These are phyloP conservation scores for Entomortierella beljakovae DNA, from an alignment of 192 early-diverging fungal species.

Conservation along the genomic window DNA sequence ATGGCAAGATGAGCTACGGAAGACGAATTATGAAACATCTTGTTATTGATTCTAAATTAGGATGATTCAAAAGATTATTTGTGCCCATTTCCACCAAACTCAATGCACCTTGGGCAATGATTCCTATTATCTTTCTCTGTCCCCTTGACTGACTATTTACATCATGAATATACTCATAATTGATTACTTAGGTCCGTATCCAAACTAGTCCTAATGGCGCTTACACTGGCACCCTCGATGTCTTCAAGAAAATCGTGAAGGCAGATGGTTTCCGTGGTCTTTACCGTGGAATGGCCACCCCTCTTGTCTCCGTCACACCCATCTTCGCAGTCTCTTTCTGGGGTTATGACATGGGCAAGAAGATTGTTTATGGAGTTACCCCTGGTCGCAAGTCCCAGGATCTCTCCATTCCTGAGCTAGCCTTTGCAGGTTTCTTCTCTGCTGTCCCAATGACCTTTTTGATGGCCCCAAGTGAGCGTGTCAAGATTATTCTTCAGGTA, in stretches of 20 bases:
- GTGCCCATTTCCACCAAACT: too few relatives aligned
- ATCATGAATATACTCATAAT: too few relatives aligned
- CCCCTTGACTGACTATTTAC: neutral
- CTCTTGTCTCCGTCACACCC: conserved; percentile 93
- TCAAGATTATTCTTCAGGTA: conserved; percentile 96
- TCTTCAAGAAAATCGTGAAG: conserved; percentile 90
- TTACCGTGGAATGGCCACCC: conserved; percentile 96
- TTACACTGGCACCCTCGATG: conserved; percentile 91
- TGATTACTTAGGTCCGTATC: conserved; percentile 90
- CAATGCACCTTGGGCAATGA: neutral
- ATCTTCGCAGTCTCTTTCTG: conserved; percentile 97
- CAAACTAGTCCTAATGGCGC: conserved; percentile 85
- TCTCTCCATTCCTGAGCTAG: conserved; percentile 81
- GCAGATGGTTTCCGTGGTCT: conserved; percentile 92
- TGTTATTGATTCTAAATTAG: too few relatives aligned
- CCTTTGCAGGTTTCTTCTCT: conserved; percentile 94
- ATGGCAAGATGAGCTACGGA: too few relatives aligned
- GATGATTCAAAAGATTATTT: too few relatives aligned
- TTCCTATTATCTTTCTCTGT: neutral
- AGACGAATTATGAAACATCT: too few relatives aligned
- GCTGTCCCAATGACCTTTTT: conserved; percentile 95
- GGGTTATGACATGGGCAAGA: conserved; percentile 87
- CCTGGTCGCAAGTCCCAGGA: conserved; percentile 66
- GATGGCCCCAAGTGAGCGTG: conserved; percentile 95
- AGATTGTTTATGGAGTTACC: conserved; percentile 68